Evolutionary conservation across 75 land plant genomes (phyloP).

Genomic region (Cunninghamia lanceolata): DNA sequence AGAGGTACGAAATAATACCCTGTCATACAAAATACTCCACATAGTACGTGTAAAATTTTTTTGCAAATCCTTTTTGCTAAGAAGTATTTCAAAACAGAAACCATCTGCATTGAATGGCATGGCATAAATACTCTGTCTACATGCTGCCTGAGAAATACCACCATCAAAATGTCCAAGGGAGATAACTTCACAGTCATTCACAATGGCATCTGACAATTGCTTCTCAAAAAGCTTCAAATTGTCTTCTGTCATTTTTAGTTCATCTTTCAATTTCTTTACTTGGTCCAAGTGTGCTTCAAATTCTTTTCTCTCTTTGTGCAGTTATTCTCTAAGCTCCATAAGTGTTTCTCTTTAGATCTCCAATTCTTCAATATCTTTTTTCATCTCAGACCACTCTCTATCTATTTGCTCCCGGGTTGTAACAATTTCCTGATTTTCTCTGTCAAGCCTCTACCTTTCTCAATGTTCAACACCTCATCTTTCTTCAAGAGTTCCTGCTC

Average conservation of each 20-base stretch:
- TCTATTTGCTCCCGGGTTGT: conserved; percentile 61
- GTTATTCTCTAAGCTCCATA: conserved; percentile 64
- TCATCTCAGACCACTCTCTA: conserved; percentile 75
- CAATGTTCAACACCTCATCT: conserved; percentile 59
- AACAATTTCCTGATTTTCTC: conserved; percentile 58
- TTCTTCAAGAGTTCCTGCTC: conserved; percentile 52
- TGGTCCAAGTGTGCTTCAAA: conserved; percentile 44
- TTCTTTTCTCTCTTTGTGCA: conserved; percentile 62
- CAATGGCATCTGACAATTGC: conserved; percentile 6
- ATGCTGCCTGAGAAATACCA: neutral
- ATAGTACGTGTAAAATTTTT: too few relatives aligned
- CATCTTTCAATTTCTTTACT: conserved; percentile 41
- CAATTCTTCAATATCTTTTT: conserved; percentile 63
- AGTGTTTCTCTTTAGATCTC: conserved; percentile 72
- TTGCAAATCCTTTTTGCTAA: too few relatives aligned
- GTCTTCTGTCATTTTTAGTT: conserved; percentile 33
- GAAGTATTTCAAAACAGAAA: conserved; percentile 4
- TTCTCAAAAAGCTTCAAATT: conserved; percentile 18
- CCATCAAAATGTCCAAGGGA: neutral
- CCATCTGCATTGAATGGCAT: neutral
- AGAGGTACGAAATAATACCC: too few relatives aligned
- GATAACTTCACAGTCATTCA: conserved; percentile 6
- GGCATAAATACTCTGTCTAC: conserved; percentile 2
- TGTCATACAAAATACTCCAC: too few relatives aligned
- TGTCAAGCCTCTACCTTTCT: conserved; percentile 65